phyloP scores from a whole-genome alignment of 2,329 filamentous ascomycete species.

The Ceratocystis lukuohia region DNA sequence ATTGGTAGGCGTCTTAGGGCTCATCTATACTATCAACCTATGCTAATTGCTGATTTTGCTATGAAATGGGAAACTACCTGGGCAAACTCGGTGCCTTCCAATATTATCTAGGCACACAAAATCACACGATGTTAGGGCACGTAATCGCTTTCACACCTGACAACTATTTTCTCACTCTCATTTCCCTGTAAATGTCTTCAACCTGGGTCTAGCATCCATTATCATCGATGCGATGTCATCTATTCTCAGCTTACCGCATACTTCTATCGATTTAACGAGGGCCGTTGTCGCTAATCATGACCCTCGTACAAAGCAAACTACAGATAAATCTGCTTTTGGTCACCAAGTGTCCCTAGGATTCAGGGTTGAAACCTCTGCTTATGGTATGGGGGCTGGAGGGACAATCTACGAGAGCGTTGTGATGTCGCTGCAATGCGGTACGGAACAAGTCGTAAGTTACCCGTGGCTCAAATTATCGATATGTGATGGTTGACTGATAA shows the following conservation, averaged over 20 bases:
- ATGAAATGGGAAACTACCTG: background rate
- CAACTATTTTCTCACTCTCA: too few species aligned
- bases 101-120: background rate
- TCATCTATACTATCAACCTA: background rate
- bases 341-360: constrained; percentile 14
- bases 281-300: constrained; percentile 19
- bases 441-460: constrained; percentile 13
- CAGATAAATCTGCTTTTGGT: constrained; percentile 13
- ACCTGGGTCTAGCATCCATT: background rate
- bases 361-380: background rate
- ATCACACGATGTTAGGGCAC: background rate
- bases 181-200: background rate
- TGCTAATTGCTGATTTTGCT: background rate
- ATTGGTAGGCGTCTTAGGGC: background rate
- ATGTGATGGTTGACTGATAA: background rate
- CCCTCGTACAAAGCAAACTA: constrained; percentile 16
- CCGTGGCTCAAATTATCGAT: background rate
- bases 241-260: constrained; percentile 11
- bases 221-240: constrained; percentile 6
- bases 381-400: constrained; percentile 6
- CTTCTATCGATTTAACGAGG: constrained; percentile 13
- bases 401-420: constrained; percentile 10
- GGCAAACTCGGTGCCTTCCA: background rate
- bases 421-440: constrained; percentile 11
- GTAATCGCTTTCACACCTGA: background rate